Percentiles rank a stretch among this genome's conserved stretches.
These are phyloP conservation scores for Arabidopsis arenosa DNA, from an alignment of 345 rosid genomes.

Conservation along the genomic window DNA sequence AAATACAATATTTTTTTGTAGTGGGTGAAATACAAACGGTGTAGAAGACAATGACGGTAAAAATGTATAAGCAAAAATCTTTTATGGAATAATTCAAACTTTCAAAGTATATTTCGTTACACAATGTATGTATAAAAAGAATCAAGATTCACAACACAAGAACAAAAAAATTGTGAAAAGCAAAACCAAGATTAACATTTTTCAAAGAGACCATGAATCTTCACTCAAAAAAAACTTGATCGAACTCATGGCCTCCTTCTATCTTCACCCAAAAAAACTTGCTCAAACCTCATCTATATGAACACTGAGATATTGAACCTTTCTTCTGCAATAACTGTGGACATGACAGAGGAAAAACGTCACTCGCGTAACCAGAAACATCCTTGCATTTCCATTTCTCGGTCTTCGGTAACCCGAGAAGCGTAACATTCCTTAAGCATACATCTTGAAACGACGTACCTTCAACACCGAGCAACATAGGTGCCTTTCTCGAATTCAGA, in stretches of 20 bases:
- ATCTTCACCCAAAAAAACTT: neutral
- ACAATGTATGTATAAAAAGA: conserved; percentile 29
- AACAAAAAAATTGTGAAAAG: conserved; percentile 6
- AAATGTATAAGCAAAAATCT: conserved; percentile 1
- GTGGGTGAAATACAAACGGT: conserved; percentile 32
- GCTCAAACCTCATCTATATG: conserved; percentile 27
- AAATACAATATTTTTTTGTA: conserved; percentile 27
- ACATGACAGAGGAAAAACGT: conserved; percentile 70
- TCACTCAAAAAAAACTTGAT: conserved; percentile 30
- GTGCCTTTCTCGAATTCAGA: conserved; percentile 79
- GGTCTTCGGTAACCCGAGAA: conserved; percentile 55
- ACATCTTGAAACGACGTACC: conserved; percentile 65
- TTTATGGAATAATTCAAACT: conserved; percentile 20
- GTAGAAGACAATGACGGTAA: conserved; percentile 16
- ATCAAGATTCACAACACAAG: conserved; percentile 28
- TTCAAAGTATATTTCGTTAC: conserved; percentile 34
- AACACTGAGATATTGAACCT: conserved; percentile 53
- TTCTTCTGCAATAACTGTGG: conserved; percentile 65
- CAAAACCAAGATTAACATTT: neutral
- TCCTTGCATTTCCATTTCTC: conserved; percentile 82
- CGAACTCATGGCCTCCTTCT: conserved; percentile 36
- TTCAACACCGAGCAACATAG: conserved; percentile 70
- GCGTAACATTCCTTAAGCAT: conserved; percentile 78
- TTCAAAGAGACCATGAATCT: conserved; percentile 32
- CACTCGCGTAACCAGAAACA: conserved; percentile 68